Base-by-base conservation (phyloP, 2,329 filamentous ascomycete genomes). In the Aciculosporium take region DNA sequence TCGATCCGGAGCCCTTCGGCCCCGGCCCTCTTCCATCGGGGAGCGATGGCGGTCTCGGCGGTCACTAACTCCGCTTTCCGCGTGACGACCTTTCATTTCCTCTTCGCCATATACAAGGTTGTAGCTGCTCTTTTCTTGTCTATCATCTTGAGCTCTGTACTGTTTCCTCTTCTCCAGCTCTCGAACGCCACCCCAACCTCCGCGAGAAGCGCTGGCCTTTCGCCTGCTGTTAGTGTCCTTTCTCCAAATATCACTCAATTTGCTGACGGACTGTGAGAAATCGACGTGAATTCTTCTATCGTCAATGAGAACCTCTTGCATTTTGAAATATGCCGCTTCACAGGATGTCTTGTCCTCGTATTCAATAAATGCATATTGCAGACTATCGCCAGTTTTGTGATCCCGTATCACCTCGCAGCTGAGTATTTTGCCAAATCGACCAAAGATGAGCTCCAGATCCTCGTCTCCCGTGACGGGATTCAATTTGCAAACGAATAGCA, bases 361-460 rank as follows among this genome's bases (percentile, higher is more conserved):
- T 58, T 98, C 91, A 54, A 98, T 93, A 52, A 98, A 98, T 1
- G 91, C 87, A 57, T 98, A 98, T 59, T 98, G 91, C 37, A 98
- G 65, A 55, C 86, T 94, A 62, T 98, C 91, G 4, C 87, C 87
- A 0, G 89, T 95, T 54, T 86, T 86, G 56, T 84, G 84, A 59
- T 98, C 91, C 37, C 89, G 74, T 47, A 98, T 95, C 27, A 98
- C 84, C 63, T 98, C 91, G 57, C 91, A 98, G 36, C 86, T 94
- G 20, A 96, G 61, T 32, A 98, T 94, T 56, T 82, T 89, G 51
- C 91, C 91, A 53, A 98, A 98, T 0, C 91, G 88, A 43, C 85
- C 89, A 63, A 98, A 98, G 48, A 98, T 96, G 49, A 96, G 73
- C 58, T 95, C 82, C 36, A 98, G 69, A 57, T 98, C 91, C 54